Base-by-base conservation (phyloP, 2,329 filamentous ascomycete species). In the Aureobasidium sp. region DNA sequence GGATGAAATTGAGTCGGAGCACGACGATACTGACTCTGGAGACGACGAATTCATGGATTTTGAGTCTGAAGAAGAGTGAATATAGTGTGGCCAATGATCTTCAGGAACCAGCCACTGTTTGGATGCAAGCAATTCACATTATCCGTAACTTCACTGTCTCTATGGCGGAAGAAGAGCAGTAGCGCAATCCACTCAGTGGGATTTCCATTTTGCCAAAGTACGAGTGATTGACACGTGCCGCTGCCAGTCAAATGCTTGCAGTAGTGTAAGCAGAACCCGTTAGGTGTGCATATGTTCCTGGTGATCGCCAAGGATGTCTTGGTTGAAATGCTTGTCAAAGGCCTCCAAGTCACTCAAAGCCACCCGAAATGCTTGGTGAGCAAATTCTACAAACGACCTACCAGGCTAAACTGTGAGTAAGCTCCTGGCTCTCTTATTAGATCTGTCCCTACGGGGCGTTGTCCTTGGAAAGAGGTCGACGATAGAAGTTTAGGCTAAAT, bases 401-500 rank as follows among this genome's bases (percentile, higher is more conserved):
- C 15, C 23, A 55, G 13, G 51, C 51, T 53, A 31, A 8, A 10
- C 11, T 36, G 10, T 23, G 36, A 23, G 31, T 36, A 36, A 29
- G 13, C 7, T 16, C 38, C 38, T 16, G 18, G 38, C 38, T 16
- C 4, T 4, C 15, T 40, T 16, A 16, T 4, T 15, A 15, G 38
- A 40, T 40, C 23, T 18, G 15, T 29, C 13, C 47, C 25, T 50
- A n/a, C 9, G 18, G 10, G 25, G 7, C 13, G 33, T 36, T 36
- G 13, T 36, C 7, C 33, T 36, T 13, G n/a, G n/a, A n/a, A 36
- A 27, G 38, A 29, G 9, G 25, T 43, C 29, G 4, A 25, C 25
- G n/a, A 36, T 27, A 36, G 20, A 16, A 20, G 6, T 59, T 58
- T 59, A 59, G 55, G 55, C 55, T 59, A 47, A 59, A 59, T 25